Conservation (phyloP, 768 basidiomycete genomes). For the Dictyophora rubrovolvata region DNA sequence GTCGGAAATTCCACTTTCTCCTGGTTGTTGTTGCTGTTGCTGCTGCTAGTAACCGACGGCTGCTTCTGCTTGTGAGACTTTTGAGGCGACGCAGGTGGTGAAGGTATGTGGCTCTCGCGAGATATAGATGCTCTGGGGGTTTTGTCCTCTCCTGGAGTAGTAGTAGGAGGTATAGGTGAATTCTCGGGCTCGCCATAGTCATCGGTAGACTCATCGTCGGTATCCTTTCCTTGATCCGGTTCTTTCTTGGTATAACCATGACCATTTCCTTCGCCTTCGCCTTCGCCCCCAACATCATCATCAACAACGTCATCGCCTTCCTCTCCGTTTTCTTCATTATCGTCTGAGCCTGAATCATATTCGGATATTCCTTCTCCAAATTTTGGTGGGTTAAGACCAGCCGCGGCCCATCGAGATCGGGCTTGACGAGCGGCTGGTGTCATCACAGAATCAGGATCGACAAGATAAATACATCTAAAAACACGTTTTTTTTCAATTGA, state of each 20-base stretch:
- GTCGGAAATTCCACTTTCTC: neutral
- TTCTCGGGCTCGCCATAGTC: slow-evolving; percentile 5
- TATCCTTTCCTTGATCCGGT: no score
- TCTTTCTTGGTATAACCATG: neutral
- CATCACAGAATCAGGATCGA: slow-evolving; percentile 67
- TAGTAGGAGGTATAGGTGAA: neutral
- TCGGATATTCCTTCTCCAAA: slow-evolving; percentile 31
- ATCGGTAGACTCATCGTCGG: neutral
- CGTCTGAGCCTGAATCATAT: slow-evolving; percentile 37
- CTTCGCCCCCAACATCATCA: slow-evolving; percentile 15
- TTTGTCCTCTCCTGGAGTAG: neutral
- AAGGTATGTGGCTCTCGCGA: neutral
- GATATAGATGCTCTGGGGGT: neutral
- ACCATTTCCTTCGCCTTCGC: neutral
- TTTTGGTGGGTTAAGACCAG: slow-evolving; percentile 28
- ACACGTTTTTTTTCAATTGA: neutral
- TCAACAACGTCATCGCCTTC: slow-evolving; percentile 39
- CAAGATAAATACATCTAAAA: slow-evolving; percentile 73
- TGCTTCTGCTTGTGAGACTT: neutral
- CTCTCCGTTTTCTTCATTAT: slow-evolving; percentile 22
- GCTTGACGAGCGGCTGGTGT: slow-evolving; percentile 41
- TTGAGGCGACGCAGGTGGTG: neutral
- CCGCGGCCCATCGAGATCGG: slow-evolving; percentile 2
- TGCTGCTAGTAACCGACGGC: neutral
- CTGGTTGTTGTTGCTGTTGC: no score